phyloP scores from a whole-genome alignment of 208 protist genomes.

The Trypanosoma congolense region DNA sequence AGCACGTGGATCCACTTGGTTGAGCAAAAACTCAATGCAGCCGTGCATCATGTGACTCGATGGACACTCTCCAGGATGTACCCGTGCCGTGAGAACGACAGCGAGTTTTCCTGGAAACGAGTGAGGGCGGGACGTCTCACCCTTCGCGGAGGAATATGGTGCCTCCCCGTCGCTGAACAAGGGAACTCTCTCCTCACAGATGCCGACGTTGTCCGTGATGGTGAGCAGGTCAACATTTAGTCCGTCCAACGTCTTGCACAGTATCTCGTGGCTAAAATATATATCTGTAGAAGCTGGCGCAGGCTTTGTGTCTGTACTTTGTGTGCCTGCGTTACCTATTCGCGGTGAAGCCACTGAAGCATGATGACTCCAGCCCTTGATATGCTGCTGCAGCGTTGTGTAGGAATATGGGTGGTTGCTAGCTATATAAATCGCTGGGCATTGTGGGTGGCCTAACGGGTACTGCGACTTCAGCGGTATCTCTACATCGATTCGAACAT shows the following conservation, averaged over 20 bases:
- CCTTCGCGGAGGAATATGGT: slow-evolving; percentile 54
- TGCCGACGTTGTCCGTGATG: slow-evolving; percentile 66
- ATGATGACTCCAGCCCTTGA: slow-evolving; percentile 49
- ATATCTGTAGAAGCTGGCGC: slow-evolving; percentile 21
- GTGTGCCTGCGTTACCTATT: too few species aligned
- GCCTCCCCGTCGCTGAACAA: slow-evolving; percentile 40
- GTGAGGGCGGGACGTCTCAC: slow-evolving; percentile 48
- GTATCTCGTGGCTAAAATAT: slow-evolving; percentile 83
- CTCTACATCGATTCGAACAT: slow-evolving; percentile 64
- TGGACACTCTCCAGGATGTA: slow-evolving; percentile 92
- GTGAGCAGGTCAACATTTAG: slow-evolving; percentile 84
- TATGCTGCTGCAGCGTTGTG: slow-evolving; percentile 54
- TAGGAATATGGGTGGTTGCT: slow-evolving; percentile 92
- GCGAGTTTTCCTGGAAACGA: slow-evolving; percentile 59
- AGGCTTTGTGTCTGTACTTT: neutral
- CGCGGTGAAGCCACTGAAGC: slow-evolving; percentile 14
- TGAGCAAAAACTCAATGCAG: slow-evolving; percentile 84
- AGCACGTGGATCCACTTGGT: slow-evolving; percentile 62
- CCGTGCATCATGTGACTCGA: slow-evolving; percentile 92
- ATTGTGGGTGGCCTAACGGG: slow-evolving; percentile 46
- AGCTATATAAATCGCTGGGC: slow-evolving; percentile 78
- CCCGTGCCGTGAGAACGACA: slow-evolving; percentile 84
- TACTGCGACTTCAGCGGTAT: slow-evolving; percentile 30
- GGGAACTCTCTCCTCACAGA: slow-evolving; percentile 27
- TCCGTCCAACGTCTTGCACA: slow-evolving; percentile 81